Evolutionary conservation across 2,329 filamentous ascomycete species (phyloP), one percentile per base, ranked within the genome.

Genomic region (Parastagonospora avenae): DNA sequence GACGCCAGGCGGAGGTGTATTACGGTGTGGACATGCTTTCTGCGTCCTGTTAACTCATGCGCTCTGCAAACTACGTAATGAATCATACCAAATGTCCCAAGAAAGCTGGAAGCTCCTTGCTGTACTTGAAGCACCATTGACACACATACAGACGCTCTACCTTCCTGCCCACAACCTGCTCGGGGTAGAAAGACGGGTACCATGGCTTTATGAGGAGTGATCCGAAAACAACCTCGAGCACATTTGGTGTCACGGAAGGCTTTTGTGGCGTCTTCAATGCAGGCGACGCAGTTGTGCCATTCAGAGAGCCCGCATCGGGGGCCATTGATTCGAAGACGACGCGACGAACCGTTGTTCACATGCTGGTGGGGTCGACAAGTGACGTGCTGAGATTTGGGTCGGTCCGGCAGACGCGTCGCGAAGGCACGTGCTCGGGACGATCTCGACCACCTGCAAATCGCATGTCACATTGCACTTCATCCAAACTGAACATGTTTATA

Each of bases 71-170:
- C 15, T 8, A 37, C 10, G 41, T 8, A 10, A 41, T 19, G 4
- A 40, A 19, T 15, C 54, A 41, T 44, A 62, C 59, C 63, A 75
- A 65, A 69, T 82, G 79, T 19, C 74, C 76, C 49, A 81, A 60
- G 58, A 76, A 82, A 46, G 71, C 73, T 59, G 77, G 72, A 28
- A 80, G 63, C 62, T 82, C 79, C 39, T 74, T 76, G n/a, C 88
- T 89, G 74, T 99, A 99, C 70, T 92, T 93, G 80, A 97, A 97
- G 78, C 94, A 99, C 80, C 85, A 89, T 30, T 90, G 88, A 70
- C 94, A 99, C 30, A 97, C 89, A 64, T 92, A 95, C 7, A 97
- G 78, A 48, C 86, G 68, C 24, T 80, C 77, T 11, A 74, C 62
- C 46, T 70, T 70, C 43, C 73, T 59, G 28, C 77, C 77, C 10